Conservation (phyloP, 495 filamentous ascomycete genomes). For the Corynascus novoguineensis region DNA sequence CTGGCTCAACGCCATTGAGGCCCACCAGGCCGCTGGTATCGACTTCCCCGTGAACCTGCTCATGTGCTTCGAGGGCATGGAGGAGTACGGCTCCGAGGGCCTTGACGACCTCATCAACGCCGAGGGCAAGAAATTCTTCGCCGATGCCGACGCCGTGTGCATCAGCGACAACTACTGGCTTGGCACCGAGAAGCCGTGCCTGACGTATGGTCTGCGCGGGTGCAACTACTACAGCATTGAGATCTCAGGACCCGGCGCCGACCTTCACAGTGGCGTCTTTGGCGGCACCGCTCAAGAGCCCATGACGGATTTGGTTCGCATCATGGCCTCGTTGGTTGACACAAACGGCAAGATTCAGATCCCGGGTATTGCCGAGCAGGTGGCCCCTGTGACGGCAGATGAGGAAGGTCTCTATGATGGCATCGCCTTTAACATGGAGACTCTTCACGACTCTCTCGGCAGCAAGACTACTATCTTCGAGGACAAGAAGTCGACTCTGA, state of each 20-base stretch:
- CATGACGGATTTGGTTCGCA: slow-evolving; percentile 88
- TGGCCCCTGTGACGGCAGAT: slow-evolving; percentile 77
- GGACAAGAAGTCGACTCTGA: slow-evolving; percentile 82
- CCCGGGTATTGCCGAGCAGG: slow-evolving; percentile 82
- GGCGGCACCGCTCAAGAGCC: slow-evolving; percentile 94
- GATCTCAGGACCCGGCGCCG: slow-evolving; percentile 81
- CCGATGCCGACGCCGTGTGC: slow-evolving; percentile 91
- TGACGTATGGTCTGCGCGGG: slow-evolving; percentile 96
- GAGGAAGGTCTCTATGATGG: slow-evolving; percentile 77
- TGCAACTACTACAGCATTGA: slow-evolving; percentile 94
- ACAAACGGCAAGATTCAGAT: slow-evolving; percentile 85
- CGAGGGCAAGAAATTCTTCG: slow-evolving; percentile 88
- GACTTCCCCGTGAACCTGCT: slow-evolving; percentile 96
- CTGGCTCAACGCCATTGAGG: slow-evolving; percentile 97
- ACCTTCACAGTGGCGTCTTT: slow-evolving; percentile 94
- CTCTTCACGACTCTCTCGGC: slow-evolving; percentile 84
- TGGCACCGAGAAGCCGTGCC: slow-evolving; percentile 92
- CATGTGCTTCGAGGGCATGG: slow-evolving; percentile 99
- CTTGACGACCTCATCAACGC: slow-evolving; percentile 88
- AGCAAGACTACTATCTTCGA: slow-evolving; percentile 77
- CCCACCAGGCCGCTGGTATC: slow-evolving; percentile 87
- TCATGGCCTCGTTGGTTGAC: slow-evolving; percentile 80
- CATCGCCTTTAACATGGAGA: slow-evolving; percentile 93
- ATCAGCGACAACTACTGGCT: slow-evolving; percentile 99
- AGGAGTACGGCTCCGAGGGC: slow-evolving; percentile 96